Conservation (phyloP, 1,284 basidiomycete genomes). For the Ustilago trichophora region DNA sequence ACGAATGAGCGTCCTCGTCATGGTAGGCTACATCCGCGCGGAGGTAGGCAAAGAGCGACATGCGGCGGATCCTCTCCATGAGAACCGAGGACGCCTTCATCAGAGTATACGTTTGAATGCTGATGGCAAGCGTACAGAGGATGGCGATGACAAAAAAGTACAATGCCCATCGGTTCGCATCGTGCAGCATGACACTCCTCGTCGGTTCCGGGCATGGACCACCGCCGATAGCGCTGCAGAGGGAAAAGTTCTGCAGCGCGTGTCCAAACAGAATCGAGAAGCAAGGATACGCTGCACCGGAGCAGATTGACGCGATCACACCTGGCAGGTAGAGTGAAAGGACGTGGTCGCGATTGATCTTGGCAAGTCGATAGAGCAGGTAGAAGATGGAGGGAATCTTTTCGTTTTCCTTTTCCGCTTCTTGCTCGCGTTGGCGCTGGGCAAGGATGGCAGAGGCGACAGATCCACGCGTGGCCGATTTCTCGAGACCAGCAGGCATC, state of each 20-base stretch:
- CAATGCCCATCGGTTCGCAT: slow-evolving; percentile 55
- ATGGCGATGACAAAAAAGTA: slow-evolving; percentile 66
- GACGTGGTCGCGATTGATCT: slow-evolving; percentile 73
- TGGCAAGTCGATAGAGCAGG: slow-evolving; percentile 78
- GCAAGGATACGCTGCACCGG: slow-evolving; percentile 83
- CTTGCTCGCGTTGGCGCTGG: slow-evolving; percentile 43
- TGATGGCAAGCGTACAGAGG: slow-evolving; percentile 60
- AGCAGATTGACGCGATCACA: slow-evolving; percentile 52
- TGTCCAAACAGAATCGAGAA: slow-evolving; percentile 82
- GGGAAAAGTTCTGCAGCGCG: slow-evolving; percentile 57
- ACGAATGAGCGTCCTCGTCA: slow-evolving; percentile 64
- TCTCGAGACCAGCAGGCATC: slow-evolving; percentile 43
- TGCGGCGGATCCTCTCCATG: slow-evolving; percentile 61
- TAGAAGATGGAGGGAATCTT: slow-evolving; percentile 71
- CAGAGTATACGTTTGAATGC: slow-evolving; percentile 61
- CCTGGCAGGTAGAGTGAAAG: slow-evolving; percentile 59
- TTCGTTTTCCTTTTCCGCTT: slow-evolving; percentile 67
- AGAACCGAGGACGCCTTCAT: slow-evolving; percentile 56
- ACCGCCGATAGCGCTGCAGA: slow-evolving; percentile 48
- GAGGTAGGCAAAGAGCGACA: slow-evolving; percentile 62
- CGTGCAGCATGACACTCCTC: slow-evolving; percentile 50
- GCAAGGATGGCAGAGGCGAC: slow-evolving; percentile 36
- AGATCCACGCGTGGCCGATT: slow-evolving; percentile 20
- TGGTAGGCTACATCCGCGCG: slow-evolving; percentile 67
- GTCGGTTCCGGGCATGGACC: slow-evolving; percentile 53